Base-by-base conservation (phyloP, 176 grass and related monocot genomes). In the Phyllostachys edulis region DNA sequence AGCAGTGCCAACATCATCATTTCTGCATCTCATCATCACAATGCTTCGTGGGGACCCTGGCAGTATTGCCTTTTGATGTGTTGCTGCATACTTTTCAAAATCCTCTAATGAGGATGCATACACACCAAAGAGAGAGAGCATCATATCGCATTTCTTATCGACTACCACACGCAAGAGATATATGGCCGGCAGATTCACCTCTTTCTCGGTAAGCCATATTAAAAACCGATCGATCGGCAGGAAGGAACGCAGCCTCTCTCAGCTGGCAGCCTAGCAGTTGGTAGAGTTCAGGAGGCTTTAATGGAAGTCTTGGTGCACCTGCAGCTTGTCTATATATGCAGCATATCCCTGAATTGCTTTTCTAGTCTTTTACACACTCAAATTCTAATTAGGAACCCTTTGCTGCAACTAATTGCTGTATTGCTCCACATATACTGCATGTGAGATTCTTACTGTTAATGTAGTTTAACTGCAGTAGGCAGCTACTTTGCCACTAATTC, bases 81-180 rank as follows among this genome's bases (percentile, higher is more conserved):
- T 27, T 17, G 50, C 16, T 71, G 67, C 51, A 34, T 24, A 40
- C 67, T 72, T 82, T 61, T 82, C 80, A 70, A 40, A 63, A 6
- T 50, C 32, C 18, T 63, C 18, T 46, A 4, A 46, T 12, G 11
- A 24, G 24, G 24, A 36, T 64, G 4, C 41, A 36, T 17, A 62
- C 11, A 27, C 38, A 21, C 23, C 18, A n/a, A n/a, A 45, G 0
- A 4, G 23, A 57, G 15, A 49, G 16, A 29, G 29, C 29, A 29
- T 29, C 29, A 29, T 9, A 49, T 8, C 44, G 47, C 69, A 75
- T 64, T 71, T 84, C 44, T 84, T 51, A 12, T 39, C 42, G 5
- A 38, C 12, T 32, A 26, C 24, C 69, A 75, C 44, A 83, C 81
- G 70, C 81, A 75, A 84, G 29, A 65, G 59, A 66, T 84, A 18